Conservation (phyloP, 1,284 basidiomycete species). For the Ceratobasidium sp. region DNA sequence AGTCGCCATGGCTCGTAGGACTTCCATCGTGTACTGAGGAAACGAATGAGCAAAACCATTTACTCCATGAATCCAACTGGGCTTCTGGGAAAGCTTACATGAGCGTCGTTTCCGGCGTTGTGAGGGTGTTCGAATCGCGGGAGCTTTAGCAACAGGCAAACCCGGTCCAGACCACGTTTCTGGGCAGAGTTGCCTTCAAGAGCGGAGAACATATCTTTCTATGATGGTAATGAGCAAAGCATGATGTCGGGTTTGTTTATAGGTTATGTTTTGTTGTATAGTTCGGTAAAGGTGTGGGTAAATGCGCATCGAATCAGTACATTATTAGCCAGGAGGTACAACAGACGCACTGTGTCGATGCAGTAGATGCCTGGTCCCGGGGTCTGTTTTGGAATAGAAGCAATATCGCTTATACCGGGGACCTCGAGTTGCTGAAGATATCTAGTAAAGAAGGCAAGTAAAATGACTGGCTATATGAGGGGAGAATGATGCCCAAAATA, state of each 20-base stretch:
- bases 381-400: conserved; percentile 65
- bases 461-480: background rate
- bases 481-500: background rate
- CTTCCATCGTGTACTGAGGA: conserved; percentile 70
- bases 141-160: conserved; percentile 70
- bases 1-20: conserved; percentile 71
- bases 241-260: background rate
- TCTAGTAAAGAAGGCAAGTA: conserved; percentile 48
- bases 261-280: no score
- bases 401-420: conserved; percentile 63
- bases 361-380: conserved; percentile 68
- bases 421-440: conserved; percentile 67
- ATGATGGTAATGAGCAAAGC: background rate
- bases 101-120: conserved; percentile 87
- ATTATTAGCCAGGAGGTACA: background rate
- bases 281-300: background rate
- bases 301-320: background rate
- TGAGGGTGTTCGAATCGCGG: conserved; percentile 65
- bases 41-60: conserved; percentile 7
- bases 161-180: conserved; percentile 64
- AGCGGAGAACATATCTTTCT: conserved; percentile 69
- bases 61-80: background rate
- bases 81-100: conserved; percentile 59
- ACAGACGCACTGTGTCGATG: conserved; percentile 67
- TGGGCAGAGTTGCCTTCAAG: conserved; percentile 67